Evolutionary conservation across 2,329 filamentous ascomycete genomes (phyloP).

Genomic region (Penicillium sp.): DNA sequence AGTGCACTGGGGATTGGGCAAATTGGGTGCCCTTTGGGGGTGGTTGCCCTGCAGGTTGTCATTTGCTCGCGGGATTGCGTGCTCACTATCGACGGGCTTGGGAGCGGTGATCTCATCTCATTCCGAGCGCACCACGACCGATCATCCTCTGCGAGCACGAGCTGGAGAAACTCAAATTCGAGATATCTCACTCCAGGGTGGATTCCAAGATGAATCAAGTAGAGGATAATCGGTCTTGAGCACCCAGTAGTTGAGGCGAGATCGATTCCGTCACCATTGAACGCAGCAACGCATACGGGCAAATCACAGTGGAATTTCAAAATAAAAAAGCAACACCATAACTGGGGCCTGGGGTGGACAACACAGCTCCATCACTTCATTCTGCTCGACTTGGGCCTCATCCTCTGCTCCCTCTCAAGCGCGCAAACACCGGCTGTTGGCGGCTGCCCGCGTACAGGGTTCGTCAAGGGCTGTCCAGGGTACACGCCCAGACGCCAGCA

Average conservation of each 20-base stretch:
- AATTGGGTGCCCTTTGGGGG: neutral
- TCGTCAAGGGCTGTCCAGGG: neutral
- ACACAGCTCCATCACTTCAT: neutral
- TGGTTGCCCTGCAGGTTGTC: conserved; percentile 19
- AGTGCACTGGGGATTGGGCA: neutral
- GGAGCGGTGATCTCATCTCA: conserved; percentile 21
- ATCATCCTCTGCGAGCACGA: neutral
- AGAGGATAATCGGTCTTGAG: neutral
- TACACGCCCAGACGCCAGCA: conserved; percentile 7
- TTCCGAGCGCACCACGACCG: neutral
- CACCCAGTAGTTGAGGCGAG: neutral
- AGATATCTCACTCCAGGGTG: neutral
- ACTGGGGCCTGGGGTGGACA: neutral
- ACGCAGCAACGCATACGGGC: conserved; percentile 2
- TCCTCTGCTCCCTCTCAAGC: neutral
- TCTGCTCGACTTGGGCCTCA: neutral
- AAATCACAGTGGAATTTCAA: conserved; percentile 4
- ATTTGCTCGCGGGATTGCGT: conserved; percentile 41
- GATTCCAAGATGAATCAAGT: neutral
- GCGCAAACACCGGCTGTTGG: neutral
- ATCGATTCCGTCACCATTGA: neutral
- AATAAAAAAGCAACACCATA: conserved; percentile 1
- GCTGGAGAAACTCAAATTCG: neutral
- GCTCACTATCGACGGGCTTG: conserved; percentile 28
- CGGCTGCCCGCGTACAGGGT: neutral